Base-by-base conservation (phyloP, 148 eudicot species). In the Vaccinium darrowii region DNA sequence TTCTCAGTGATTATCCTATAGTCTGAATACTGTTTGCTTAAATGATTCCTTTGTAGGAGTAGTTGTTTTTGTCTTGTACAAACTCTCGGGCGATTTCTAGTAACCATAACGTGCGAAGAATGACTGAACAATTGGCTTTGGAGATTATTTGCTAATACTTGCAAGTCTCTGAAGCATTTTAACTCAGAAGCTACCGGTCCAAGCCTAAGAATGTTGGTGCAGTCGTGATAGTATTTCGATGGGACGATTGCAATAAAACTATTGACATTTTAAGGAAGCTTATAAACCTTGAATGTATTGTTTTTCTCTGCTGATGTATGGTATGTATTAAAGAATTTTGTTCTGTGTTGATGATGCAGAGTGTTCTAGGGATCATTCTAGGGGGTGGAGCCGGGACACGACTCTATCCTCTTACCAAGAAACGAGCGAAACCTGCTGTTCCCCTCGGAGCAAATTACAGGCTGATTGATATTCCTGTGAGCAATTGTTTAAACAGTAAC, bases 361-460 rank as follows among this genome's bases (percentile, higher is more conserved):
- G 96, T 94, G 98, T 96, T 72, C 89, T 95, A 83, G 98, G 98
- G 18, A 94, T 96, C 81, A 94, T 96, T 83, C 98, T 96, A 67
- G 99, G 99, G 85, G 99, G 99, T 83, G 99, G 99, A 85, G 99
- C 99, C 85, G 99, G 99, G 47, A 94, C 98, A 12, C 96, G 98
- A 58, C 97, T 95, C 21, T 95, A 93, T 84, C 98, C 98, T 33
- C 90, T 95, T 25, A 95, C 98, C 4, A 95, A 95, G 92, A 93
- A 93, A 91, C 89, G 98, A 80, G 98, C 98, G 62, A 95, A 95
- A 83, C 98, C 98, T 65, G 98, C 98, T 15, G 98, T 95, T 81
- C 98, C 98, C 30, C 91, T 95, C 53, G 98, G 98, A 51, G 98
- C 94, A 74, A 94, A 94, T 80, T 95, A 95, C 77, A 86, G 98